Conservation (phyloP, 371 early-diverging fungal species). For the Smittium mucronatum region DNA sequence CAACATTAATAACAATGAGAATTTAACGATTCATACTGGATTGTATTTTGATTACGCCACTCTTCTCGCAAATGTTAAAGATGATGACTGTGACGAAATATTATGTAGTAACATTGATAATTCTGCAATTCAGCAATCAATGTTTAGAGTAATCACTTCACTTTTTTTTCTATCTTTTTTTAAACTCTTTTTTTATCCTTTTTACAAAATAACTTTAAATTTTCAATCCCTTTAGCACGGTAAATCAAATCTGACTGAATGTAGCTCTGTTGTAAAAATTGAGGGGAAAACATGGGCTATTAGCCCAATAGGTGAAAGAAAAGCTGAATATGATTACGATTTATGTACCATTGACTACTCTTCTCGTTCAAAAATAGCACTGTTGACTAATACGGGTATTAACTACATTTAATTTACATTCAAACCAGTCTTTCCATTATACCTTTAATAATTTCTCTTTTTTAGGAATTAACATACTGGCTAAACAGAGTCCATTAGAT, state of each 20-base stretch:
- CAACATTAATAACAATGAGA: neutral
- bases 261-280: conserved; percentile 30
- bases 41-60: conserved; percentile 47
- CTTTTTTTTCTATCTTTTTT: neutral
- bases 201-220: conserved; percentile 11
- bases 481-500: conserved; percentile 7
- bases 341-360: conserved; percentile 43
- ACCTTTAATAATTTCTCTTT: conserved; percentile 8
- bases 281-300: conserved; percentile 75
- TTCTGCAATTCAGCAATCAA: conserved; percentile 35
- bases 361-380: conserved; percentile 50
- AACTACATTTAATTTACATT: conserved; percentile 42
- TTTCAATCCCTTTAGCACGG: conserved; percentile 18
- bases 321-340: conserved; percentile 40
- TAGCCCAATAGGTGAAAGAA: conserved; percentile 34
- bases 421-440: conserved; percentile 60
- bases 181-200: neutral
- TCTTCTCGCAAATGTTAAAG: conserved; percentile 43
- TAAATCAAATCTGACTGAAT: conserved; percentile 23
- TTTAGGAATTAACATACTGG: conserved; percentile 29
- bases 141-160: conserved; percentile 11
- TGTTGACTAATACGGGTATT: conserved; percentile 54
- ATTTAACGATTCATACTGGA: conserved; percentile 38
- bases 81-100: conserved; percentile 48
- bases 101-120: conserved; percentile 44